Conservation (phyloP, 805 yeast genomes). For the Candida multigemmis region DNA sequence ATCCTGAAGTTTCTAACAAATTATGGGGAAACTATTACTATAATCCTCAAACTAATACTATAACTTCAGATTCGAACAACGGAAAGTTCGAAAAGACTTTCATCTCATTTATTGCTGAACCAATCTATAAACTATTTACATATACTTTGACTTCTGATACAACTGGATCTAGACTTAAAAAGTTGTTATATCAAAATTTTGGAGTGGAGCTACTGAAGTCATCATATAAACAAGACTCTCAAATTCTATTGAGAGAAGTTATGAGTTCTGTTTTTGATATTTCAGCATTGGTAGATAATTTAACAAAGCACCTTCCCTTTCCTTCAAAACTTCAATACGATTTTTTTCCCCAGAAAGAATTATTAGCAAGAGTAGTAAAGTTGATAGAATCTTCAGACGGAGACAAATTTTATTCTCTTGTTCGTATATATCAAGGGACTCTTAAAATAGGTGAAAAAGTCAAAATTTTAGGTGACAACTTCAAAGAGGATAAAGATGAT, state of each 20-base stretch:
- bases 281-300: slow-evolving; percentile 44
- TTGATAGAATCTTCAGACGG: slow-evolving; percentile 49
- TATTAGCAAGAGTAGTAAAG: slow-evolving; percentile 33
- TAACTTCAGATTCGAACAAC: slow-evolving; percentile 24
- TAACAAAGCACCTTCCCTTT: slow-evolving; percentile 20
- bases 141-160: slow-evolving; percentile 47
- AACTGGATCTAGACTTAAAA: slow-evolving; percentile 23
- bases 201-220: slow-evolving; percentile 33
- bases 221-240: slow-evolving; percentile 44
- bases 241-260: slow-evolving; percentile 46
- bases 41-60: slow-evolving; percentile 31
- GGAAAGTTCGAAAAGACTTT: slow-evolving; percentile 37
- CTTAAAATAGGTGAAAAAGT: slow-evolving; percentile 39
- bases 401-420: slow-evolving; percentile 43
- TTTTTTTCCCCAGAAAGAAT: neutral
- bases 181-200: slow-evolving; percentile 39
- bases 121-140: slow-evolving; percentile 69
- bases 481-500: slow-evolving; percentile 45
- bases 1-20: slow-evolving; percentile 26
- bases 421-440: slow-evolving; percentile 55
- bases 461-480: slow-evolving; percentile 48
- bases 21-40: slow-evolving; percentile 77
- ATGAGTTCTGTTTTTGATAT: slow-evolving; percentile 43
- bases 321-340: slow-evolving; percentile 4
- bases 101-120: slow-evolving; percentile 59